A percentile compares a stretch with the other conserved stretches of the same genome.
Conservation (phyloP, 495 filamentous ascomycete species). For the Penicillium lividum region DNA sequence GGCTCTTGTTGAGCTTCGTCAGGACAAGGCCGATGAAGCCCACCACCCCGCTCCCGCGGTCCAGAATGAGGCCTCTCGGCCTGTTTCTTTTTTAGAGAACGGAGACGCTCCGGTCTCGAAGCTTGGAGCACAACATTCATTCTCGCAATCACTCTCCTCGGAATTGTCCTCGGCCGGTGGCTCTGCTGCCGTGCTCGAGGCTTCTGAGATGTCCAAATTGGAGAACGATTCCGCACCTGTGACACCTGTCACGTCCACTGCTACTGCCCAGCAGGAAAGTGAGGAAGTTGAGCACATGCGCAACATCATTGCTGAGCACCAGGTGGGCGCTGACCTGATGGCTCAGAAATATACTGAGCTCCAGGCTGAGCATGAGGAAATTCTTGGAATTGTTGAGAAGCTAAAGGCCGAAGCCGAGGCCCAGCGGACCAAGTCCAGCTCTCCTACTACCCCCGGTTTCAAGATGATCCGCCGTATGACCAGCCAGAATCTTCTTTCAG, state of each 20-base stretch:
- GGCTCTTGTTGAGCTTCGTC: constrained; percentile 71
- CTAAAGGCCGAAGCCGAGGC: constrained; percentile 84
- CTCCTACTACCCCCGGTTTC: constrained; percentile 61
- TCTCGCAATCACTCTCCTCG: constrained; percentile 93
- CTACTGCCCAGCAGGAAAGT: constrained; percentile 33
- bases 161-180: constrained; percentile 93
- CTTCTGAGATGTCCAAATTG: constrained; percentile 52
- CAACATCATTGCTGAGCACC: constrained; percentile 70
- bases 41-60: constrained; percentile 56
- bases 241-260: constrained; percentile 20
- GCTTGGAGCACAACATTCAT: constrained; percentile 77
- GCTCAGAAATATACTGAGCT: constrained; percentile 77
- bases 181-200: constrained; percentile 66
- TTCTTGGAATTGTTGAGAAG: constrained; percentile 82
- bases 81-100: constrained; percentile 92
- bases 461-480: constrained; percentile 87
- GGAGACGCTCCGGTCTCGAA: constrained; percentile 67
- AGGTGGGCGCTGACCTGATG: constrained; percentile 68
- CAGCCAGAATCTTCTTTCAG: constrained; percentile 80
- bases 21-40: constrained; percentile 83
- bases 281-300: constrained; percentile 73
- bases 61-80: constrained; percentile 62
- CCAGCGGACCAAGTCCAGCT: constrained; percentile 67
- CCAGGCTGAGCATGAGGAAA: constrained; percentile 76
- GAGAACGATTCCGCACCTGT: constrained; percentile 18